Percentiles rank a stretch among this genome's conserved stretches.
Conservation (phyloP, 257 asterid species). For the Rehmannia glutinosa region DNA sequence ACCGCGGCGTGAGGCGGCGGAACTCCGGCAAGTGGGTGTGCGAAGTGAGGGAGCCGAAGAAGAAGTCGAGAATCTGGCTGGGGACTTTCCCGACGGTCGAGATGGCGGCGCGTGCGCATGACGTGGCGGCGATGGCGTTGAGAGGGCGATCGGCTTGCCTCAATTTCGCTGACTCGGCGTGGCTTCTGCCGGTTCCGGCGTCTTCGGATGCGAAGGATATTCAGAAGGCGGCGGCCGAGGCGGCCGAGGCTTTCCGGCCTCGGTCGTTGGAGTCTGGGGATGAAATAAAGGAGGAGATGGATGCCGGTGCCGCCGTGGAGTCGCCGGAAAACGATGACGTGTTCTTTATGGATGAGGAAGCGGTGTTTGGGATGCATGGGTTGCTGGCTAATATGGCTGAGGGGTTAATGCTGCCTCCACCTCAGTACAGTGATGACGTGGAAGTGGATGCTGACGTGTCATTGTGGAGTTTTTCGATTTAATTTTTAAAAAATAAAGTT, state of each 20-base stretch:
- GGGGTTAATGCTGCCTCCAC: constrained; percentile 55
- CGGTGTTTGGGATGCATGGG: constrained; percentile 44
- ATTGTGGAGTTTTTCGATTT: constrained; percentile 45
- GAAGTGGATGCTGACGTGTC: constrained; percentile 33
- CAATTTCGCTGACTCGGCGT: constrained; percentile 64
- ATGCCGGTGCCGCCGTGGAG: background rate
- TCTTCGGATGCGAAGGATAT: constrained; percentile 48
- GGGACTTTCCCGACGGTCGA: constrained; percentile 62
- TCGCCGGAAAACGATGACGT: background rate
- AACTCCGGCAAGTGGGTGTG: constrained; percentile 63
- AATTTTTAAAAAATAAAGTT: background rate
- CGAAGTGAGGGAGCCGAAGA: constrained; percentile 61
- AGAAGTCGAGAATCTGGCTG: constrained; percentile 65
- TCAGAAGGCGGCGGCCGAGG: constrained; percentile 54
- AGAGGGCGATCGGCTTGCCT: constrained; percentile 64
- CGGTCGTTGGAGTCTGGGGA: background rate
- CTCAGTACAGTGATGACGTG: constrained; percentile 24
- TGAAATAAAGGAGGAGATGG: background rate
- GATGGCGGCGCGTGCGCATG: too few relatives aligned
- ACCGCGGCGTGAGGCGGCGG: constrained; percentile 50
- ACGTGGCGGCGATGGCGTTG: constrained; percentile 58
- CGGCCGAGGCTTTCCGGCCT: constrained; percentile 48
- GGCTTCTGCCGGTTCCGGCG: constrained; percentile 53
- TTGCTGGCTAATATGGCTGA: constrained; percentile 47
- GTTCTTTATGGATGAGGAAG: constrained; percentile 48